These are phyloP conservation scores for Kluyveromyces dobzhanskii DNA, from an alignment of 805 yeast species.

Conservation along the genomic window DNA sequence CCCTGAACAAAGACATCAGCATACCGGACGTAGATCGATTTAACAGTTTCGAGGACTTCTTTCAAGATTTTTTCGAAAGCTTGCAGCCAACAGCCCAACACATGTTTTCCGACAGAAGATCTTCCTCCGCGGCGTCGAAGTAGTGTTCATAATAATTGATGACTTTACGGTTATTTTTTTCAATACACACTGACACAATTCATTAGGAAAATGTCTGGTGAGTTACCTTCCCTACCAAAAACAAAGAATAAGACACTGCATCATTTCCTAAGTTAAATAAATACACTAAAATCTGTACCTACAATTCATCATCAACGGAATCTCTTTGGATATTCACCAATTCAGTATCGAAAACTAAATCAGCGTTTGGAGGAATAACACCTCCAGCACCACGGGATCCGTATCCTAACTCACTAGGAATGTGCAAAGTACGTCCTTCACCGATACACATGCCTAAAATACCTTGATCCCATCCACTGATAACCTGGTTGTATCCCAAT, in stretches of 20 bases:
- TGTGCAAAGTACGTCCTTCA: conserved; percentile 68
- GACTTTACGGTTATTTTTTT: too few species aligned
- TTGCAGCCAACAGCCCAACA: conserved; percentile 28
- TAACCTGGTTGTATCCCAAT: conserved; percentile 76
- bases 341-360: conserved; percentile 36
- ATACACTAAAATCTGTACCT: not conserved
- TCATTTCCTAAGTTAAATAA: not conserved
- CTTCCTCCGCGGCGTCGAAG: not conserved
- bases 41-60: conserved; percentile 48
- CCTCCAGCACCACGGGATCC: conserved; percentile 72
- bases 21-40: conserved; percentile 43
- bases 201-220: too few species aligned
- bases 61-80: conserved; percentile 38
- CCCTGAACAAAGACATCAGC: conserved; percentile 5
- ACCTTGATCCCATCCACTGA: conserved; percentile 89
- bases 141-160: not conserved
- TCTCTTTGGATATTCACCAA: conserved; percentile 15
- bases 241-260: too few species aligned
- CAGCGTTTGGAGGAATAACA: conserved; percentile 71
- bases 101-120: conserved; percentile 16
- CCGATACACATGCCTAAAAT: conserved; percentile 79
- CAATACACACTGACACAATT: too few species aligned
- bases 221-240: too few species aligned
- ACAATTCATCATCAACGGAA: conserved; percentile 2
- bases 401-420: conserved; percentile 73